phyloP scores from a whole-genome alignment of 2,329 filamentous ascomycete species.

The Byssothecium circinans region DNA sequence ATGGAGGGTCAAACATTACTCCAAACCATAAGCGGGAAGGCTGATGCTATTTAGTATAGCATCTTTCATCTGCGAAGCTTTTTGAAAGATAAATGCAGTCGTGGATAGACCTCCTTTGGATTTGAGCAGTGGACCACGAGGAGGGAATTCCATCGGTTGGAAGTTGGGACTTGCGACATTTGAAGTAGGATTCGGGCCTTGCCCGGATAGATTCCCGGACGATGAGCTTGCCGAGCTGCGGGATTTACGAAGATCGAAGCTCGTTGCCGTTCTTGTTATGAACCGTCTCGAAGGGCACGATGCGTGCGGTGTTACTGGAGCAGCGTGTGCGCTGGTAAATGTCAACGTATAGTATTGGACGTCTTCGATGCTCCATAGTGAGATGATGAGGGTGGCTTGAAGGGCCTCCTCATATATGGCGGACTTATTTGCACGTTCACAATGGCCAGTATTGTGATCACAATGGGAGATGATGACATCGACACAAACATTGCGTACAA shows the following conservation, averaged over 20 bases:
- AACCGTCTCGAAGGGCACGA: conserved; percentile 41
- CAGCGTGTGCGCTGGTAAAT: conserved; percentile 62
- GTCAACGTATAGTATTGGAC: conserved; percentile 73
- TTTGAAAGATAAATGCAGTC: conserved; percentile 69
- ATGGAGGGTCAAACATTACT: background rate
- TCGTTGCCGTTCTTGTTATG: conserved; percentile 47
- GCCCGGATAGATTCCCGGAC: conserved; percentile 34
- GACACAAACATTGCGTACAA: conserved; percentile 62
- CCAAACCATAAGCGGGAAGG: conserved; percentile 65
- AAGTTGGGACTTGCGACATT: conserved; percentile 56
- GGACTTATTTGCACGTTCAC: conserved; percentile 6
- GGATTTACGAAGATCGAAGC: conserved; percentile 32
- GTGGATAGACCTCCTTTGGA: conserved; percentile 52
- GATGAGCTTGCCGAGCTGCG: conserved; percentile 46
- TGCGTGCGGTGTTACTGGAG: conserved; percentile 14
- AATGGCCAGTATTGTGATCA: conserved; percentile 12
- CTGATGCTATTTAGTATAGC: conserved; percentile 74
- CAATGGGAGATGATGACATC: conserved; percentile 66
- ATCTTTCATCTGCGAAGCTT: conserved; percentile 74
- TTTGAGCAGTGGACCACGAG: conserved; percentile 64
- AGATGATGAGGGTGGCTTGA: conserved; percentile 75
- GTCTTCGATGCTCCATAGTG: conserved; percentile 70
- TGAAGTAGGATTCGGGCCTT: conserved; percentile 40
- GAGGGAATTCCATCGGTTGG: conserved; percentile 64
- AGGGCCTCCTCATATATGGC: conserved; percentile 40